These are phyloP conservation scores for Penicillium salamii DNA, from an alignment of 495 filamentous ascomycete genomes.

Conservation along the genomic window DNA sequence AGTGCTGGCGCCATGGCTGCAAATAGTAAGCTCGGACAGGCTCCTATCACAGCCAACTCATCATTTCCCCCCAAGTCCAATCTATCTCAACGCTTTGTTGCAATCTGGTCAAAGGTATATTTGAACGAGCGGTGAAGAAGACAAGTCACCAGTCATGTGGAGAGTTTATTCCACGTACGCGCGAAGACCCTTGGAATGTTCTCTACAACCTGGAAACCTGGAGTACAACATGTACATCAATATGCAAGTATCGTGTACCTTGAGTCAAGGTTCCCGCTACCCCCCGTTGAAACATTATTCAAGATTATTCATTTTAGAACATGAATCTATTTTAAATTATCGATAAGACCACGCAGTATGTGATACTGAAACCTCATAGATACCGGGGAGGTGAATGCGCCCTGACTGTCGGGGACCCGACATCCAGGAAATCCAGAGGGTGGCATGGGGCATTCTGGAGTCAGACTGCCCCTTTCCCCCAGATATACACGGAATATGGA, in stretches of 20 bases:
- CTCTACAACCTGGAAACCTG: not conserved
- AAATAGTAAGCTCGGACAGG: not conserved
- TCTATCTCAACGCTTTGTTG: not conserved
- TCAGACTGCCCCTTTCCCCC: not conserved
- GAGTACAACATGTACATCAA: not conserved
- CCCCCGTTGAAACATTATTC: too few species aligned
- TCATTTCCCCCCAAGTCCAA: not conserved
- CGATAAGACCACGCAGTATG: not conserved
- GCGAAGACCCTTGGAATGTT: not conserved
- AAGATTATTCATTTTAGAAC: too few species aligned
- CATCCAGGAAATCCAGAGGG: constrained; percentile 2
- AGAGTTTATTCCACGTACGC: not conserved
- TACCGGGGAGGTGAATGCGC: not conserved
- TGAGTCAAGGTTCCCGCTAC: not conserved
- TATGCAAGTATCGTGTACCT: constrained; percentile 3
- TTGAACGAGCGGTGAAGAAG: constrained; percentile 5
- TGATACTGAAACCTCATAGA: not conserved
- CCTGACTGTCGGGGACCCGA: not conserved
- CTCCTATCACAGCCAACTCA: constrained; percentile 1
- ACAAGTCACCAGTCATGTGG: constrained; percentile 5
- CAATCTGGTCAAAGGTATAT: not conserved
- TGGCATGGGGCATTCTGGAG: constrained; percentile 7
- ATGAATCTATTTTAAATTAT: not conserved
- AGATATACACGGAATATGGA: not conserved
- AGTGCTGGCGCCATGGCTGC: not conserved